Conservation (phyloP, 2,329 filamentous ascomycete genomes). For the Aschersonia sp. region DNA sequence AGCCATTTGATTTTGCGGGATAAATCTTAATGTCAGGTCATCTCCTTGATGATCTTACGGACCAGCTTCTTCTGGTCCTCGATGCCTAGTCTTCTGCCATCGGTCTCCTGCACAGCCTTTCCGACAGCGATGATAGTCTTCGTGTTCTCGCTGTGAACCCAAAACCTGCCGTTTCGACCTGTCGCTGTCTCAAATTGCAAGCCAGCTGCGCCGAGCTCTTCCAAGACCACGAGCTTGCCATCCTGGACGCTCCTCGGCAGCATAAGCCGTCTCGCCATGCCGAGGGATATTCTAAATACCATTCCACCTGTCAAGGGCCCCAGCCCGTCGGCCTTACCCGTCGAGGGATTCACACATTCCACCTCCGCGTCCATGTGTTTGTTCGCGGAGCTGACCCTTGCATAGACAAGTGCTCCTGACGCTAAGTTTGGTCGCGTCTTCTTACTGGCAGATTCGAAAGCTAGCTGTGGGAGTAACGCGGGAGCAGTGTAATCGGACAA, state of each 20-base stretch:
- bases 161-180: conserved; percentile 81
- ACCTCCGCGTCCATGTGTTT: conserved; percentile 81
- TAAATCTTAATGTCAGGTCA: conserved; percentile 22
- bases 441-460: conserved; percentile 86
- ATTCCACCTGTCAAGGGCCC: conserved; percentile 76
- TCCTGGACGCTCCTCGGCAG: conserved; percentile 44
- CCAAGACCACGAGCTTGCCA: conserved; percentile 57
- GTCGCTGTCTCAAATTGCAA: conserved; percentile 87
- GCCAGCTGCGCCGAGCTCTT: conserved; percentile 62
- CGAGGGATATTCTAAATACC: conserved; percentile 66
- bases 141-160: conserved; percentile 69
- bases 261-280: conserved; percentile 69
- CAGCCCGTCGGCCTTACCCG: conserved; percentile 77
- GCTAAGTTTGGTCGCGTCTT: conserved; percentile 75
- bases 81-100: conserved; percentile 47
- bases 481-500: conserved; percentile 51
- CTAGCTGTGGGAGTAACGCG: conserved; percentile 67
- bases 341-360: conserved; percentile 74
- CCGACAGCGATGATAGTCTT: conserved; percentile 67
- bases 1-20: no score
- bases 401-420: conserved; percentile 72
- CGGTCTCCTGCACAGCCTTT: conserved; percentile 62
- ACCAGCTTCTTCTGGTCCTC: conserved; percentile 60
- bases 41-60: conserved; percentile 46
- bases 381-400: conserved; percentile 63